Percentiles rank a stretch among this genome's conserved stretches.
These are phyloP conservation scores for Arabidopsis suecica DNA, from an alignment of 345 rosid species.

Conservation along the genomic window DNA sequence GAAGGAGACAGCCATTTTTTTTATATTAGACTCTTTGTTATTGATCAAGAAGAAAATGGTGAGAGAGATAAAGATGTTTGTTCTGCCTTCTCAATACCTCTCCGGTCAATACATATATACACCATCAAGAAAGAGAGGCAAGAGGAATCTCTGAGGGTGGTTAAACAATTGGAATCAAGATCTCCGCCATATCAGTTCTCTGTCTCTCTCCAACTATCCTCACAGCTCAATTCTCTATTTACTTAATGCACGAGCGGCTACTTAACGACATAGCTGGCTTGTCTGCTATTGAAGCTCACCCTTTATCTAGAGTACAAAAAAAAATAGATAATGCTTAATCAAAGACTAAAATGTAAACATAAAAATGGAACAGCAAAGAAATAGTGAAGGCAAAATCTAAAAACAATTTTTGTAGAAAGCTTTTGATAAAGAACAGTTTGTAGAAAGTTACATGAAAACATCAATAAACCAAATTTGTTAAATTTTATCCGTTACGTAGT, in stretches of 20 bases:
- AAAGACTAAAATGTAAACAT: neutral
- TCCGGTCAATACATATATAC: conserved; percentile 17
- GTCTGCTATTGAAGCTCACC: conserved; percentile 1
- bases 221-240: neutral
- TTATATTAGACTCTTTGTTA: neutral
- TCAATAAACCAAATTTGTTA: too few relatives aligned
- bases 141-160: conserved; percentile 2
- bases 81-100: conserved; percentile 33
- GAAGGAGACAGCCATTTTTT: conserved; percentile 37
- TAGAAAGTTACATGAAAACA: neutral
- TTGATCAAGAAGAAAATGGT: conserved; percentile 26
- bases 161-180: conserved; percentile 16
- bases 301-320: neutral
- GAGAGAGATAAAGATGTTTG: conserved; percentile 13
- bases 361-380: neutral
- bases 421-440: too few relatives aligned
- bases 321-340: too few relatives aligned
- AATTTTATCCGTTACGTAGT: neutral
- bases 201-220: conserved; percentile 24
- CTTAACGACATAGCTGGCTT: conserved; percentile 20
- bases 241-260: neutral
- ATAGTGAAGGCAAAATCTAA: neutral
- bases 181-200: conserved; percentile 24
- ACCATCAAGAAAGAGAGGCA: conserved; percentile 12
- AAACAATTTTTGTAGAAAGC: neutral